Conservation (phyloP, 495 filamentous ascomycete genomes). For the Glonium stellatum region DNA sequence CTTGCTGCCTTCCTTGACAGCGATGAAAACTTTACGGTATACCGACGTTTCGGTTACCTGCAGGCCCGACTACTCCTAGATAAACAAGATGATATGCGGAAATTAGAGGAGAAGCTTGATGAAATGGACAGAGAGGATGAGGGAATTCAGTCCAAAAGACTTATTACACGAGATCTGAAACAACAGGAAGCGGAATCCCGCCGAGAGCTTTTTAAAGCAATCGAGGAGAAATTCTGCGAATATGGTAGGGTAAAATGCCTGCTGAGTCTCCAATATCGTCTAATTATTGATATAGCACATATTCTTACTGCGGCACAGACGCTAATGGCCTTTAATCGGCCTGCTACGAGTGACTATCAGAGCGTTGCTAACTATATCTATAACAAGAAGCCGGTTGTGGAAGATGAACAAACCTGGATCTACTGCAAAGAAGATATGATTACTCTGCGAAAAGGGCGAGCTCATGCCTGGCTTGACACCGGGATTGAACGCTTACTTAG, state of each 20-base stretch:
- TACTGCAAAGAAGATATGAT: constrained; percentile 38
- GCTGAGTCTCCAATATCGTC: not conserved
- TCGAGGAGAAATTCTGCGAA: constrained; percentile 20
- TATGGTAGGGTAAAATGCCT: constrained; percentile 10
- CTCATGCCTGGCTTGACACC: constrained; percentile 36
- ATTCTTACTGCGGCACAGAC: constrained; percentile 25
- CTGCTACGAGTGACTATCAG: constrained; percentile 31
- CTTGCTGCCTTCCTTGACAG: constrained; percentile 33
- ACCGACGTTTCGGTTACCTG: constrained; percentile 33
- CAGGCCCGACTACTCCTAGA: constrained; percentile 30
- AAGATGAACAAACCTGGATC: constrained; percentile 31
- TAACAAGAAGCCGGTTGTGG: constrained; percentile 22
- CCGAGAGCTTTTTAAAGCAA: constrained; percentile 7
- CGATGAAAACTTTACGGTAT: constrained; percentile 32
- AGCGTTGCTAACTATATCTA: constrained; percentile 35
- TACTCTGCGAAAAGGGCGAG: constrained; percentile 34
- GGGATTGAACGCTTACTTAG: constrained; percentile 28
- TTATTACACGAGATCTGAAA: constrained; percentile 8
- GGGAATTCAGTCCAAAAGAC: not conserved
- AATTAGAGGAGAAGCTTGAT: constrained; percentile 26
- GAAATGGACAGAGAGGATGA: constrained; percentile 15
- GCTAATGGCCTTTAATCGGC: constrained; percentile 30
- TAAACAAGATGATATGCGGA: constrained; percentile 30
- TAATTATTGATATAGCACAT: constrained; percentile 4
- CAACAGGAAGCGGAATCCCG: constrained; percentile 5